phyloP scores from a whole-genome alignment of 73 alveolate genomes.

The Blepharisma japonicum region DNA sequence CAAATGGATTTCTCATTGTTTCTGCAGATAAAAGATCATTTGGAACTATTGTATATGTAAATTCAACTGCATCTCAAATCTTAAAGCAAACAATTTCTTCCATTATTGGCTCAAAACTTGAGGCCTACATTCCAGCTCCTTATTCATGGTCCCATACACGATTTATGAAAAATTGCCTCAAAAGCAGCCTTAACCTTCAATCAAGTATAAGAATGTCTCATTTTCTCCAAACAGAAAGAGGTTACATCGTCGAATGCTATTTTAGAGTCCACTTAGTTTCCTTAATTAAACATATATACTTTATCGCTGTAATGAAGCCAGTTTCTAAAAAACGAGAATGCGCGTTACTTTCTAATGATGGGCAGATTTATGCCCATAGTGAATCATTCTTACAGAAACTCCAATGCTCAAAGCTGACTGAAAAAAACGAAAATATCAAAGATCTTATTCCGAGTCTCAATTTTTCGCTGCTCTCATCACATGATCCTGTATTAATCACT shows the following conservation, averaged over 20 bases:
- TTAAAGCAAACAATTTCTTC: neutral
- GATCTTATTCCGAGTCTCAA: too few relatives aligned
- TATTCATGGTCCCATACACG: neutral
- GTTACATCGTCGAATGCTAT: neutral
- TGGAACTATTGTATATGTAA: neutral
- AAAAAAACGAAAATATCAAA: too few relatives aligned
- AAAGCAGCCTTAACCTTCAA: neutral
- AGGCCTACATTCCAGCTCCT: neutral
- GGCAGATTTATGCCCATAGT: neutral
- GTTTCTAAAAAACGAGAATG: neutral
- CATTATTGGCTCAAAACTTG: neutral
- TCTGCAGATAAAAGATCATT: neutral
- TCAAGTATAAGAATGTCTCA: neutral
- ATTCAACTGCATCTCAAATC: neutral
- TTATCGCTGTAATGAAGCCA: neutral
- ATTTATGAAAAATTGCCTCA: neutral
- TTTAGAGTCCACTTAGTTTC: neutral
- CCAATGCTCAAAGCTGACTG: too few relatives aligned
- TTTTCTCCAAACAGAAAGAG: conserved; percentile 24
- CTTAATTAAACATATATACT: neutral
- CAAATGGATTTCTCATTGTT: conserved; percentile 3
- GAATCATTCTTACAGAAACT: neutral
- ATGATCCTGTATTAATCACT: too few relatives aligned
- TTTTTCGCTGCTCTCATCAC: too few relatives aligned
- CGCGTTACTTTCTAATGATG: neutral